Base-by-base conservation (phyloP, 805 yeast genomes). In the baker's yeast (Saccharomyces cerevisiae) region DNA sequence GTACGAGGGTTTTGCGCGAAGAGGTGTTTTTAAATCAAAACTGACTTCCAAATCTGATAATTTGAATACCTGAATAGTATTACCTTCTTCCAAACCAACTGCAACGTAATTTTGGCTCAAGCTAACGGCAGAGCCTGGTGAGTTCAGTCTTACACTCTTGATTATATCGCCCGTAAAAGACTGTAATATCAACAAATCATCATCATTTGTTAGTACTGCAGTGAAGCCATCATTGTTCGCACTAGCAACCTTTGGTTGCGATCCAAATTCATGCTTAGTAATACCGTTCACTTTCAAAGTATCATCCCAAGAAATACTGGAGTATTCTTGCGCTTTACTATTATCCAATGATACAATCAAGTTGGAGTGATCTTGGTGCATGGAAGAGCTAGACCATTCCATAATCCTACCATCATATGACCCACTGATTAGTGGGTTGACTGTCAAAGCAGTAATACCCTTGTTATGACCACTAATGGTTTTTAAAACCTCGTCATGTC, bases 231-330 rank as follows among this genome's bases (percentile, higher is more conserved):
- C 71, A 43, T 61, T 58, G 2, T 69, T 71, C 1, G 73, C 64
- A 1, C 80, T 69, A 6, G 80, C 68, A 10, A 75, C 70, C 56
- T 69, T 76, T 49, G 85, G 89, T 68, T 80, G 89, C 17, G 71
- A 70, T 29, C 69, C 72, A 27, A 74, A 73, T 24, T 63, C 56
- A 50, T 60, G 54, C 27, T 55, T 58, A 1, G 55, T 51, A 22
- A 53, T 53, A 11, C 69, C 68, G 28, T 61, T 64, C 13, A 70
- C 61, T 63, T 79, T 80, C 48, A 90, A 62, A 13, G 80, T 80
- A 65, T 89, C 96, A 70, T 92, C 99, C 98, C 98, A 94, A 2
- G 91, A 95, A 22, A 82, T 75, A n/a, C 89, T 76, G 51, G 75
- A 70, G 21, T 81, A 62, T 6, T 71, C 52, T 0, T 68, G 63